These are phyloP conservation scores for Cladosporium velox DNA, from an alignment of 2,329 filamentous ascomycete genomes.

Conservation along the genomic window DNA sequence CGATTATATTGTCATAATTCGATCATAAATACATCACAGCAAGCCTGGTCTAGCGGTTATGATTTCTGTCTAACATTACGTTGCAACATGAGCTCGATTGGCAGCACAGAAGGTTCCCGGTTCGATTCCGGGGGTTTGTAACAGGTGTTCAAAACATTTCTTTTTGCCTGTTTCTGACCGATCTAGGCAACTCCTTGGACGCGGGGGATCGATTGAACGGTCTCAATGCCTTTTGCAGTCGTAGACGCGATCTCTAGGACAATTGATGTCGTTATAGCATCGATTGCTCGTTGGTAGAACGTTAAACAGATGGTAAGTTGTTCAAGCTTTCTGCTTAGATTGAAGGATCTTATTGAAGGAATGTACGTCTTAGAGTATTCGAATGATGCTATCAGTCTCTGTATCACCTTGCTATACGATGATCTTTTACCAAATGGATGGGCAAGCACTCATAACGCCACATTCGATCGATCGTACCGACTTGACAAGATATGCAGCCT, in stretches of 20 bases:
- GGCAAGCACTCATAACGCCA: background rate
- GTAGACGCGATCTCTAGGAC: background rate
- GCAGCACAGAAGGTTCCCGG: slow-evolving; percentile 8
- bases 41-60: slow-evolving; percentile 12
- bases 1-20: too few relatives aligned
- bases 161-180: background rate
- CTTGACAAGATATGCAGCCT: background rate
- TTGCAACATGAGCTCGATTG: background rate
- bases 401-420: background rate
- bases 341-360: background rate
- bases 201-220: background rate
- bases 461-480: background rate
- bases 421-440: background rate
- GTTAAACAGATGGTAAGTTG: background rate
- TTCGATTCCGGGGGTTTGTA: slow-evolving; percentile 13
- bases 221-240: background rate
- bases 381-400: background rate
- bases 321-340: background rate
- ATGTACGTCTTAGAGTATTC: background rate
- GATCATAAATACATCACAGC: background rate
- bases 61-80: slow-evolving; percentile 9
- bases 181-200: background rate
- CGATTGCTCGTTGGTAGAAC: background rate
- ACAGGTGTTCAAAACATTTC: background rate
- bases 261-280: background rate